Conservation (phyloP, 2,329 filamentous ascomycete species). For the Alternaria gansuensis region DNA sequence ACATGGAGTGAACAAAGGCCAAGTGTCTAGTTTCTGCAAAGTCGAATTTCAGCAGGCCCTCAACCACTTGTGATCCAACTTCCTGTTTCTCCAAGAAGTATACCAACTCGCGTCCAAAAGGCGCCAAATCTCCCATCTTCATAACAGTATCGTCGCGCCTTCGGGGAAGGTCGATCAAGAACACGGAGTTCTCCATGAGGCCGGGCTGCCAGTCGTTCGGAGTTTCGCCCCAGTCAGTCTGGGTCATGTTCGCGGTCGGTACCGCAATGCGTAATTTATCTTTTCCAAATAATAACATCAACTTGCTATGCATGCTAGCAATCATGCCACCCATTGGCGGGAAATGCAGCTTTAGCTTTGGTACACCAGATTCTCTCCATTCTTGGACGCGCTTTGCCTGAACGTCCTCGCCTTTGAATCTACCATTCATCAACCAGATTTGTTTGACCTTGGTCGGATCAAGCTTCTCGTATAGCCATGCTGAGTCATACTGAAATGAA, state of each 20-base stretch:
- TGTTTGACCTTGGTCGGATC: conserved; percentile 63
- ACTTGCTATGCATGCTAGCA: conserved; percentile 90
- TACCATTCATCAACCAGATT: conserved; percentile 66
- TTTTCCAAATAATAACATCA: conserved; percentile 85
- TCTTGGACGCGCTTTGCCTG: conserved; percentile 38
- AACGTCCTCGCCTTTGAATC: conserved; percentile 56
- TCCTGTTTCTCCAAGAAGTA: conserved; percentile 75
- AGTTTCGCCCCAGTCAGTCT: conserved; percentile 86
- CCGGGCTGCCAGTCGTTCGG: conserved; percentile 61
- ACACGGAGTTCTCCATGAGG: conserved; percentile 66
- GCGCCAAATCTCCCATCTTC: conserved; percentile 52
- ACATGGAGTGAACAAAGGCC: conserved; percentile 88
- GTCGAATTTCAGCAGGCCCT: conserved; percentile 79
- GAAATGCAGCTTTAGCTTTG: conserved; percentile 74
- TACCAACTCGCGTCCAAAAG: conserved; percentile 74
- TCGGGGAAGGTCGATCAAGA: conserved; percentile 88
- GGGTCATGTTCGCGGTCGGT: conserved; percentile 85
- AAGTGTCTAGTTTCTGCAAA: conserved; percentile 76
- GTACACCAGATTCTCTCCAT: conserved; percentile 51
- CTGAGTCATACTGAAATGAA: conserved; percentile 84
- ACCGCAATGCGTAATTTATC: conserved; percentile 79
- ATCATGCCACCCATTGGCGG: conserved; percentile 77
- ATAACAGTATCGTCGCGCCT: conserved; percentile 46
- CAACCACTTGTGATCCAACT: conserved; percentile 69
- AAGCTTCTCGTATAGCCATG: conserved; percentile 77